Conservation (phyloP, 495 filamentous ascomycete genomes). For the Penicillium coprophilum region DNA sequence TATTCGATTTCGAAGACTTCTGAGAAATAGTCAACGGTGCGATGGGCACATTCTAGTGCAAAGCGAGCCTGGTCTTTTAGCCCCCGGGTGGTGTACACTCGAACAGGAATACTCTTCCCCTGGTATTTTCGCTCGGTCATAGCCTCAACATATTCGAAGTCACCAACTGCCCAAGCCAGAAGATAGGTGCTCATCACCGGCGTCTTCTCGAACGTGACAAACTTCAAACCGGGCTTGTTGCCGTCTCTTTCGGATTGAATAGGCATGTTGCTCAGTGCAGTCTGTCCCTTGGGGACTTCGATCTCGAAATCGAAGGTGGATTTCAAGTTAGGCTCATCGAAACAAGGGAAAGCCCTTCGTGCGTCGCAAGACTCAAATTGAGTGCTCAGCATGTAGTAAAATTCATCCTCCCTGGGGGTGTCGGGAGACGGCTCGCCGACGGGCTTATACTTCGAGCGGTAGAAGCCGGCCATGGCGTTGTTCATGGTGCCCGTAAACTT, state of each 20-base stretch:
- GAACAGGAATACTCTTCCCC: constrained; percentile 83
- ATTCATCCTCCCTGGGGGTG: constrained; percentile 74
- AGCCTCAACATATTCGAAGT: constrained; percentile 93
- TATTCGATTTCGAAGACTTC: constrained; percentile 93
- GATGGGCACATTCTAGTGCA: constrained; percentile 81
- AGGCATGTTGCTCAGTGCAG: constrained; percentile 93
- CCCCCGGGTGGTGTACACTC: constrained; percentile 91
- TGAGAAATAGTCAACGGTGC: constrained; percentile 92
- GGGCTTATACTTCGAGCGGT: constrained; percentile 91
- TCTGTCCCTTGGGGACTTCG: constrained; percentile 81
- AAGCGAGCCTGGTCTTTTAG: constrained; percentile 84
- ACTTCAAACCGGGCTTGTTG: constrained; percentile 63
- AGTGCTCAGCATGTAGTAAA: constrained; percentile 91
- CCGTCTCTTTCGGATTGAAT: constrained; percentile 63
- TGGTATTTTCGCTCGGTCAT: constrained; percentile 86
- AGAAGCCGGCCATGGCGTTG: constrained; percentile 95
- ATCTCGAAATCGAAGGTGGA: constrained; percentile 91
- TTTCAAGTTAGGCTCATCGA: constrained; percentile 97
- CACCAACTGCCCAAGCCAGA: constrained; percentile 92
- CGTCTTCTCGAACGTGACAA: constrained; percentile 79
- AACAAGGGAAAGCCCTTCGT: constrained; percentile 91
- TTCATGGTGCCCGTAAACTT: constrained; percentile 86
- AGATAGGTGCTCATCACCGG: constrained; percentile 98
- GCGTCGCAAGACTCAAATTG: constrained; percentile 98
- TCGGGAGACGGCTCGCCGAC: constrained; percentile 62